Evolutionary conservation across 2,329 filamentous ascomycete genomes (phyloP), one percentile per base, ranked within the genome.

Genomic region (Helotiales sp.): DNA sequence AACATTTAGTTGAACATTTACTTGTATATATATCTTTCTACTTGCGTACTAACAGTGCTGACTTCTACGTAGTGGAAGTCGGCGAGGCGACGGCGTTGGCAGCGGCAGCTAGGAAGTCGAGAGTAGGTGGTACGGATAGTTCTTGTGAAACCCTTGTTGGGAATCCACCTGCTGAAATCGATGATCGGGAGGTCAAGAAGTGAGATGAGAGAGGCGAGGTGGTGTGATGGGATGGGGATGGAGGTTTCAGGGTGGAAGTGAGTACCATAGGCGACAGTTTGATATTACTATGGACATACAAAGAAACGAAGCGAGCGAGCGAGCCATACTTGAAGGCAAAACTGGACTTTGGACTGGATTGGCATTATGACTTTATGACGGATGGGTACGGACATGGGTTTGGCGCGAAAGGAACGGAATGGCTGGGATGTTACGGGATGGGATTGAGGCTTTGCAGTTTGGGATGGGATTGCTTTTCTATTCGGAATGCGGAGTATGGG

Each of bases 51-150:
- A 34, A 24, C 54, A 37, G 30, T 5, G 17, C 54, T 37, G 20
- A 52, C 49, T 52, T 13, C 49, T 45, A 15, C 24, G n/a, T 30
- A 52, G 49, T 88, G 86, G 86, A 88, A 71, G 82, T 86, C 1
- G 84, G 83, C 65, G 86, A 88, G 74, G 86, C 86, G 13, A 82
- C 81, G 1, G 86, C 85, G 8, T 77, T 88, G 17, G 66, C 68
- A 13, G 68, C 67, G 50, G 40, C 17, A 20, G 72, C 63, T 26
- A 68, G 73, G 50, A 75, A 76, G 55, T 47, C 40, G 8, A 74
- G 71, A 20, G 57, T 72, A 28, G 73, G 65, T 2, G 74, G 72
- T 65, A 59, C 57, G 55, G 73, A 72, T 60, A 72, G 72, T 47
- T 62, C 69, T 13, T 62, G 47, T 1, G 67, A 68, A 11, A 11